Percentiles rank a stretch among this genome's conserved stretches.
phyloP scores from a whole-genome alignment of 495 filamentous ascomycete genomes.

The Podospora appendiculata region DNA sequence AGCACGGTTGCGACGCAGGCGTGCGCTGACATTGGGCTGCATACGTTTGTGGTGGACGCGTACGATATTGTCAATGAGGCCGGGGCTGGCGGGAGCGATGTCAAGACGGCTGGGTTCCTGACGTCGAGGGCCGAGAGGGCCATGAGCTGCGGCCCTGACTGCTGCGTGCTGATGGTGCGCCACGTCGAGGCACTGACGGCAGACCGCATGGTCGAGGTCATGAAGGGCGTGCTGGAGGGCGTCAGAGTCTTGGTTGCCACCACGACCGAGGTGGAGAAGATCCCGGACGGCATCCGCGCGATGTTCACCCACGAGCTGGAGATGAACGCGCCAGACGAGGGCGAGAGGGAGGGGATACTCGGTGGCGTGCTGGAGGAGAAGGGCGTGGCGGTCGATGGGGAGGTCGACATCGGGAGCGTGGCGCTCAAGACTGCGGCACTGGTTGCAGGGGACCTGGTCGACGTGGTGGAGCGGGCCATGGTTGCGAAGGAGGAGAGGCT shows the following conservation, averaged over 20 bases:
- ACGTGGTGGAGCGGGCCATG: constrained; percentile 85
- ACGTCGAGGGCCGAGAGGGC: constrained; percentile 82
- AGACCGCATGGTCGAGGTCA: constrained; percentile 74
- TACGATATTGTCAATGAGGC: constrained; percentile 91
- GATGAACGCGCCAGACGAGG: constrained; percentile 86
- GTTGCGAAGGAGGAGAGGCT: constrained; percentile 67
- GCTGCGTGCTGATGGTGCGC: constrained; percentile 71
- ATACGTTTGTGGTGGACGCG: constrained; percentile 82
- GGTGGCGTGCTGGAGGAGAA: constrained; percentile 66
- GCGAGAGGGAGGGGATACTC: constrained; percentile 82
- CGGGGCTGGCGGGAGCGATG: constrained; percentile 72
- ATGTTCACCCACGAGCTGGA: constrained; percentile 96
- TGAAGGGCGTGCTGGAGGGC: constrained; percentile 69
- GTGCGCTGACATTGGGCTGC: constrained; percentile 80
- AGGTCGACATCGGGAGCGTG: constrained; percentile 74
- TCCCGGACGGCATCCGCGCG: constrained; percentile 80
- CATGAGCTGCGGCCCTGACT: constrained; percentile 76
- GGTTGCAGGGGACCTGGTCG: constrained; percentile 87
- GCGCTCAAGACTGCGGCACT: constrained; percentile 94
- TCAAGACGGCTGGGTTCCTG: constrained; percentile 85
- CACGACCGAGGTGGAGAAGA: constrained; percentile 88
- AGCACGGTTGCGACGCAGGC: constrained; percentile 65
- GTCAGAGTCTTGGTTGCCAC: constrained; percentile 81
- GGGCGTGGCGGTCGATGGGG: constrained; percentile 61
- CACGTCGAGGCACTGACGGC: constrained; percentile 89